These are phyloP conservation scores for Dendrobium nobile DNA, from an alignment of 106 monocot species.

Conservation along the genomic window DNA sequence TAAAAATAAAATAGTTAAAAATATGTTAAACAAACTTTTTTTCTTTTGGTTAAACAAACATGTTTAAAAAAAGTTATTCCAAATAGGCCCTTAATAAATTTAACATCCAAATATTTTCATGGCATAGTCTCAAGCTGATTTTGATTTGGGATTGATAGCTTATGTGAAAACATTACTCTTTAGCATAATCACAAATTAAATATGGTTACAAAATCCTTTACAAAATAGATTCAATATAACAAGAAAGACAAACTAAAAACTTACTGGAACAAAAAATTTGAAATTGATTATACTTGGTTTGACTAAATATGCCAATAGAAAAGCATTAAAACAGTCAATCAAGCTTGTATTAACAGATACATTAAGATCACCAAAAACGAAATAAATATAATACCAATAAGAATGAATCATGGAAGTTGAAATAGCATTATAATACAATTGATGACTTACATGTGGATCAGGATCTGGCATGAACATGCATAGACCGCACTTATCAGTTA, in stretches of 20 bases:
- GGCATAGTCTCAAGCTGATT: too few relatives aligned
- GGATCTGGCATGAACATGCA: conserved; percentile 96
- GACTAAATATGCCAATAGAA: neutral
- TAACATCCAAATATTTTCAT: too few relatives aligned
- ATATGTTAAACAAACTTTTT: too few relatives aligned
- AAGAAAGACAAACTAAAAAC: neutral
- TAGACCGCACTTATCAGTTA: conserved; percentile 62
- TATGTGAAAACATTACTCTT: neutral
- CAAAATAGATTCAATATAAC: neutral
- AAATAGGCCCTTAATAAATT: too few relatives aligned
- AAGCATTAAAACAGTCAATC: neutral
- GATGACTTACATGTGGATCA: conserved; percentile 64
- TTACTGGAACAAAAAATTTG: neutral
- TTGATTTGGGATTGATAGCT: too few relatives aligned
- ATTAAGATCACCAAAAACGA: neutral
- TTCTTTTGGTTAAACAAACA: too few relatives aligned
- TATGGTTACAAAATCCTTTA: neutral
- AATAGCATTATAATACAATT: neutral
- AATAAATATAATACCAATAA: neutral
- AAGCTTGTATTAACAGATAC: neutral
- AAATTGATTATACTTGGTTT: neutral
- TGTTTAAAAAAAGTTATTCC: too few relatives aligned
- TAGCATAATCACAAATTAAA: neutral
- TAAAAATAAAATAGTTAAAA: too few relatives aligned
- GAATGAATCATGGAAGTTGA: neutral